phyloP scores from a whole-genome alignment of 129 eudicot species.

The Scalesia atractyloides region DNA sequence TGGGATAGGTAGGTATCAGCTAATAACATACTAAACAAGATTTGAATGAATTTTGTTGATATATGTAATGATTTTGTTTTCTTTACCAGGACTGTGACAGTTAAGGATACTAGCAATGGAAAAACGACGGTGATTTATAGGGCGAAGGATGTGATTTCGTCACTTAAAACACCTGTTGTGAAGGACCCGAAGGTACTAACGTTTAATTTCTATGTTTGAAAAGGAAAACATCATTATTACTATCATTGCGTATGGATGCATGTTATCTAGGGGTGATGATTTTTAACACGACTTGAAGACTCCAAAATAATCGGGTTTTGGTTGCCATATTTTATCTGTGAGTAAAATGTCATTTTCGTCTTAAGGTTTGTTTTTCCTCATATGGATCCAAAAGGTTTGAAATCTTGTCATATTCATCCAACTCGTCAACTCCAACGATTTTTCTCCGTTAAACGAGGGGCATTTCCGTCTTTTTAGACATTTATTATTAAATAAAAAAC shows the following conservation, averaged over 20 bases:
- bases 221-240: background rate
- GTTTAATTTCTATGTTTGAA: background rate
- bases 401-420: too few relatives aligned
- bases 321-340: background rate
- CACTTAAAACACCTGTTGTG: constrained; percentile 61
- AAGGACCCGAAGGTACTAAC: constrained; percentile 61
- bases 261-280: background rate
- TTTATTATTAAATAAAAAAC: too few relatives aligned
- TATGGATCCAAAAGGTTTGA: too few relatives aligned
- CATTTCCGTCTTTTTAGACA: too few relatives aligned
- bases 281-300: background rate
- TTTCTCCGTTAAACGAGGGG: too few relatives aligned
- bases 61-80: background rate
- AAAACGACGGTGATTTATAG: constrained; percentile 56
- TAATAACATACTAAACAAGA: background rate
- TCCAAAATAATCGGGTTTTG: background rate
- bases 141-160: constrained; percentile 67
- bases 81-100: constrained; percentile 54
- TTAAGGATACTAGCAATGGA: constrained; percentile 55
- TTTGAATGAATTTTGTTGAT: background rate
- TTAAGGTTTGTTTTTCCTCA: background rate
- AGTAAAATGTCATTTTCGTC: background rate
- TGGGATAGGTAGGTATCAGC: constrained; percentile 73
- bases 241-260: background rate
- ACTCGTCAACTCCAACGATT: too few relatives aligned